A percentile compares a stretch with the other conserved stretches of the same genome.
These are phyloP conservation scores for Penicillium lividum DNA, from an alignment of 495 filamentous ascomycete genomes.

Conservation along the genomic window DNA sequence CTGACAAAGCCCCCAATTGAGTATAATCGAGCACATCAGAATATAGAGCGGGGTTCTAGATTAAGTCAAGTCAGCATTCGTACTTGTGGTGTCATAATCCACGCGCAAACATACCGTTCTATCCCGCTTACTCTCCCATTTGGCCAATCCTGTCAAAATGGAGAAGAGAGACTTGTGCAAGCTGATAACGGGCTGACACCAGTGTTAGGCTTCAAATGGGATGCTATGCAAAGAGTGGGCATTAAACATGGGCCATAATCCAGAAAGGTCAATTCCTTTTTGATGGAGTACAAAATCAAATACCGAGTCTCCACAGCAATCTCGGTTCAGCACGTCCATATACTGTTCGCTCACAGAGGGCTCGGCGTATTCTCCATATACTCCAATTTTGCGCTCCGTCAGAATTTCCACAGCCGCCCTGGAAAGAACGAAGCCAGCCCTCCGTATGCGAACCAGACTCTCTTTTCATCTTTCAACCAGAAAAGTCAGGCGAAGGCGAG, in stretches of 20 bases:
- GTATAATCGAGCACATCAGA: slow-evolving; percentile 33
- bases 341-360: slow-evolving; percentile 34
- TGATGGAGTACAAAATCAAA: slow-evolving; percentile 49
- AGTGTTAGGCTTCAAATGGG: slow-evolving; percentile 39
- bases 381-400: slow-evolving; percentile 22
- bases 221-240: slow-evolving; percentile 38
- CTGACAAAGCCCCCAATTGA: slow-evolving; percentile 17
- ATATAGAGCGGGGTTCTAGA: slow-evolving; percentile 29
- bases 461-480: slow-evolving; percentile 34
- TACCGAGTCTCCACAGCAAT: slow-evolving; percentile 58
- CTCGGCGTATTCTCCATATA: slow-evolving; percentile 20
- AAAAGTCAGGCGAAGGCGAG: slow-evolving; percentile 38
- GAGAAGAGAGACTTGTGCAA: slow-evolving; percentile 47
- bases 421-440: slow-evolving; percentile 56
- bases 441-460: slow-evolving; percentile 52
- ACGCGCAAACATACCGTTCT: slow-evolving; percentile 21
- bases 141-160: slow-evolving; percentile 27
- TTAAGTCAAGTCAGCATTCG: background rate
- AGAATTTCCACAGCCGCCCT: slow-evolving; percentile 45
- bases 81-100: background rate
- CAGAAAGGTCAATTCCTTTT: slow-evolving; percentile 44
- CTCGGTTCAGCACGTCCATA: slow-evolving; percentile 34
- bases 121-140: slow-evolving; percentile 30
- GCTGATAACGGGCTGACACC: slow-evolving; percentile 56
- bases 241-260: slow-evolving; percentile 58